Base-by-base conservation (phyloP, 75 land plant genomes). In the Gnetum montanum region DNA sequence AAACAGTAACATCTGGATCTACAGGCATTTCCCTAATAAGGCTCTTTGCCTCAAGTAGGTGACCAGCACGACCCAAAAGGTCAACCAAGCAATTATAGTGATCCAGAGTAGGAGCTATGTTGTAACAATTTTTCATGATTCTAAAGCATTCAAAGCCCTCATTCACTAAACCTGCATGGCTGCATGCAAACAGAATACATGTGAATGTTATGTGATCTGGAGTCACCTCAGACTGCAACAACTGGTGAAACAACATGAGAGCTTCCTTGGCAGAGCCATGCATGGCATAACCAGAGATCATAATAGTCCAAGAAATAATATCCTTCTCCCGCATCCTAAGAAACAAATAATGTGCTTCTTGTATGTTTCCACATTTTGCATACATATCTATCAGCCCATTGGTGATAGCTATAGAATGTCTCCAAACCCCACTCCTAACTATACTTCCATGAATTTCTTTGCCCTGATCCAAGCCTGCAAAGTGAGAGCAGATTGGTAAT, bases 251-350 rank as follows among this genome's bases (percentile, higher is more conserved):
- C 36, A 65, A 36, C 3, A 54, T 24, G 1, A 83, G 31, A 1
- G 81, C 86, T 20, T 74, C 68, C 49, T 51, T 13, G 36, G 73
- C 72, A 31, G 51, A 59, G 0, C 86, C 86, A 49, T 83, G 78
- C n/a, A 46, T 57, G 24, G 69, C 75, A 43, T 49, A 69, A 0
- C 66, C 72, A 27, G 69, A 75, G 29, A 83, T 68, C 78, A 83
- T 78, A 3, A 76, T 67, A 49, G 67, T 74, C 86, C 86, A 83
- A 12, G 70, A 57, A 13, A 71, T 31, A 1, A 63, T 28, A 62
- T 62, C 53, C 54, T 35, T 45, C 1, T 2, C 24, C 4, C 8
- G 41, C 45, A 68, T 55, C 8, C 19, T 16, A 33, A 64, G 49
- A 28, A 78, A 83, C 46, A 65, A 57, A 6, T 24, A 40, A 46